phyloP scores from a whole-genome alignment of 805 yeast genomes.

The Lachancea cidri region DNA sequence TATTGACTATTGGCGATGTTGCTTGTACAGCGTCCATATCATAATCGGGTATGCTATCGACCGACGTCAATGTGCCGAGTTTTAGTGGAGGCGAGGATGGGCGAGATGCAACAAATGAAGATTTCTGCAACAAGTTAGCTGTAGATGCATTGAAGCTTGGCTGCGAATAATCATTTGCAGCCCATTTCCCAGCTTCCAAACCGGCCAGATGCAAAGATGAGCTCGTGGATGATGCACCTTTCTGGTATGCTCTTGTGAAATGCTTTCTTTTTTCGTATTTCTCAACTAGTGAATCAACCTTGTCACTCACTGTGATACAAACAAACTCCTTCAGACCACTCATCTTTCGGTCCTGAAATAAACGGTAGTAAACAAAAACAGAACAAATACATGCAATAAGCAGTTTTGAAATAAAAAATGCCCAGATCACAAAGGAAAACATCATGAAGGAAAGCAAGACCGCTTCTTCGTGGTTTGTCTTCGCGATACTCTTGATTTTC shows the following conservation, averaged over 20 bases:
- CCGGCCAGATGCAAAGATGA: slow-evolving; percentile 2
- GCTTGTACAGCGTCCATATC: background rate
- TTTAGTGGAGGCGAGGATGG: background rate
- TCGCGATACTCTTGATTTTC: slow-evolving; percentile 55
- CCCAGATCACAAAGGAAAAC: slow-evolving; percentile 69
- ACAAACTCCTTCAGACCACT: slow-evolving; percentile 54
- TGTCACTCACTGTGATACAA: slow-evolving; percentile 51
- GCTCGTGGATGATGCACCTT: background rate
- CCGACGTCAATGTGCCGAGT: background rate
- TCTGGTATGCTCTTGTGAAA: background rate
- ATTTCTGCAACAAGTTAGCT: slow-evolving; percentile 1
- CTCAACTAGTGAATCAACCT: slow-evolving; percentile 43
- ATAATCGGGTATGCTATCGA: background rate
- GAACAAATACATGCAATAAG: slow-evolving; percentile 48
- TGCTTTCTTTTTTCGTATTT: slow-evolving; percentile 14
- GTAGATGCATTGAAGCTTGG: slow-evolving; percentile 5
- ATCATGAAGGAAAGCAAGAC: slow-evolving; percentile 72
- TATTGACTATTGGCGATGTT: background rate
- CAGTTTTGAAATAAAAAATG: slow-evolving; percentile 55
- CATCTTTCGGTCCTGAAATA: slow-evolving; percentile 36
- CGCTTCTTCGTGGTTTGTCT: slow-evolving; percentile 57
- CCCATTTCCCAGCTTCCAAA: background rate
- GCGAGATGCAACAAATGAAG: background rate
- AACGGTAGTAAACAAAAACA: slow-evolving; percentile 46
- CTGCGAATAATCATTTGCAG: background rate